These are phyloP conservation scores for Coemansia aciculifera DNA, from an alignment of 192 early-diverging fungal genomes.

Conservation along the genomic window DNA sequence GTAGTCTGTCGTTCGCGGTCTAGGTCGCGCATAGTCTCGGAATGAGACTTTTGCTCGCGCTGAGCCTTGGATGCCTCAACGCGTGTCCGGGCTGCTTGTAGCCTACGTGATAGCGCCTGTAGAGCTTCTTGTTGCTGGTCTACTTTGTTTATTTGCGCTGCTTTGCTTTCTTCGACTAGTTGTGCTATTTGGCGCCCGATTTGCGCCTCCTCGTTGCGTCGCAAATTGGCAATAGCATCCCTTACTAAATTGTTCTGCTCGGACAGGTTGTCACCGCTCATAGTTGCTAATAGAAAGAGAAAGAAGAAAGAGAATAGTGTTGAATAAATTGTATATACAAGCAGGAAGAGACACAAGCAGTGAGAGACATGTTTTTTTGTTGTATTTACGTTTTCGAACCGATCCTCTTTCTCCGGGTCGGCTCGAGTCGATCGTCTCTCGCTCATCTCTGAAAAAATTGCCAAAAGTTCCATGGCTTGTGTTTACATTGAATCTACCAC, in stretches of 20 bases:
- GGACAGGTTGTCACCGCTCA: conserved; percentile 29
- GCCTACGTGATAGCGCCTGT: conserved; percentile 43
- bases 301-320: not conserved
- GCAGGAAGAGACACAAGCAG: not conserved
- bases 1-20: conserved; percentile 19
- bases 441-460: not conserved
- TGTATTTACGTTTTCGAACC: conserved; percentile 25
- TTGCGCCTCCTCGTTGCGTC: conserved; percentile 32
- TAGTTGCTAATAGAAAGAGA: not conserved
- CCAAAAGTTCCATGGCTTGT: not conserved
- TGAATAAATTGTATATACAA: conserved; percentile 8
- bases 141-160: conserved; percentile 7
- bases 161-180: conserved; percentile 12
- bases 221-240: conserved; percentile 25
- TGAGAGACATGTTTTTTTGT: conserved; percentile 22
- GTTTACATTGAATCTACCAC: not conserved
- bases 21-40: conserved; percentile 45
- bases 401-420: not conserved
- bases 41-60: conserved; percentile 45
- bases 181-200: conserved; percentile 14
- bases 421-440: not conserved
- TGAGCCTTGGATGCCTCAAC: conserved; percentile 45
- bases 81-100: conserved; percentile 28
- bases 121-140: conserved; percentile 40
- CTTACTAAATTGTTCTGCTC: conserved; percentile 34